These are phyloP conservation scores for Isabelozyma pseudorhagii DNA, from an alignment of 805 yeast species.

Conservation along the genomic window DNA sequence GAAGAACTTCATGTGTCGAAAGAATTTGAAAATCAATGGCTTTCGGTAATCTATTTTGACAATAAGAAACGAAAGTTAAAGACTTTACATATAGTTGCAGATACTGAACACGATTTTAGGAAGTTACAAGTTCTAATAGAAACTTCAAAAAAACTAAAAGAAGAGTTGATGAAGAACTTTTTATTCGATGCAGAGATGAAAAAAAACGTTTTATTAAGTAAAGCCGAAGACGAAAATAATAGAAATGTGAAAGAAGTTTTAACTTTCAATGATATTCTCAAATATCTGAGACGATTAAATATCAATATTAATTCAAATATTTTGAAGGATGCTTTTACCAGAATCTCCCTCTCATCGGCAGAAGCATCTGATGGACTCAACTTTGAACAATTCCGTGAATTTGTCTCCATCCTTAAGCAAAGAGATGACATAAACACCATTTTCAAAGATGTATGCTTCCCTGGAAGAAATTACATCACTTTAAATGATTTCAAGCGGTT, in stretches of 20 bases:
- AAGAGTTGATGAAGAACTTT: constrained; percentile 60
- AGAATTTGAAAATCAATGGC: constrained; percentile 69
- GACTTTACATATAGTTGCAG: constrained; percentile 78
- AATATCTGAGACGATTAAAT: constrained; percentile 63
- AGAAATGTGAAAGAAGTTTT: constrained; percentile 30
- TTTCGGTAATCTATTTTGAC: constrained; percentile 70
- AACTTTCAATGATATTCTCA: constrained; percentile 64
- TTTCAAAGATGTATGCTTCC: constrained; percentile 12
- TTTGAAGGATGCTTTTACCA: constrained; percentile 47
- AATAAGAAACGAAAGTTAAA: constrained; percentile 61
- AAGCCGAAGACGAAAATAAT: constrained; percentile 8
- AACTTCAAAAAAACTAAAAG: constrained; percentile 60
- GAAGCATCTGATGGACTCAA: constrained; percentile 44
- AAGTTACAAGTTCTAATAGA: constrained; percentile 55
- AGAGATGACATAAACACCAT: constrained; percentile 59
- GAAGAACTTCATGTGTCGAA: constrained; percentile 77
- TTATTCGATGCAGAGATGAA: constrained; percentile 31
- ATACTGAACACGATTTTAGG: constrained; percentile 52
- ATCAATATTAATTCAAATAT: constrained; percentile 62
- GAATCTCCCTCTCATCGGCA: constrained; percentile 35
- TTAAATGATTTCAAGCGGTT: constrained; percentile 33
- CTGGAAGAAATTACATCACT: constrained; percentile 15
- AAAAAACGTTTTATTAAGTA: constrained; percentile 21
- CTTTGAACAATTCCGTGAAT: constrained; percentile 71
- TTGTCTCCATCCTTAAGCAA: constrained; percentile 64